Percentiles rank a stretch among this genome's conserved stretches.
These are phyloP conservation scores for Chaetomium sp. DNA, from an alignment of 2,329 filamentous ascomycete genomes.

Conservation along the genomic window DNA sequence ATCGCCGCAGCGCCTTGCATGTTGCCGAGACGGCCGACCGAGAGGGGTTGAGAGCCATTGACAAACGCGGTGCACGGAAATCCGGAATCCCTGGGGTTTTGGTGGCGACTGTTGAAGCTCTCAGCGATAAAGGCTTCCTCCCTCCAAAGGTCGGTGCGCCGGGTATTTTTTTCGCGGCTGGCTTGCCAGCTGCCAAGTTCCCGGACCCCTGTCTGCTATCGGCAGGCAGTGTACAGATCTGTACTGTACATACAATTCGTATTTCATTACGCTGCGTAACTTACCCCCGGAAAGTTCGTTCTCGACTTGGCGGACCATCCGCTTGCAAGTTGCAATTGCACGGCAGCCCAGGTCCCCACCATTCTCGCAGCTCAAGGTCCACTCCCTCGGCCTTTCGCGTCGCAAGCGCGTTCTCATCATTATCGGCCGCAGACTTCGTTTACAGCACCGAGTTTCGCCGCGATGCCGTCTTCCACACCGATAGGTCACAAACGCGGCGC, in stretches of 20 bases:
- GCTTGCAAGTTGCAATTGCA: conserved; percentile 4
- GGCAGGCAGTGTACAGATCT: background rate
- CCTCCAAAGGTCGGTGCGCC: background rate
- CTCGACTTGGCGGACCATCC: conserved; percentile 1
- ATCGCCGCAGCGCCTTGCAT: conserved; percentile 40
- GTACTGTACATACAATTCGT: no score
- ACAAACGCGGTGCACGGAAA: conserved; percentile 17
- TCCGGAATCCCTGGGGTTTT: conserved; percentile 4
- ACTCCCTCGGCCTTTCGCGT: background rate
- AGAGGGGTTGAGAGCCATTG: conserved; percentile 43
- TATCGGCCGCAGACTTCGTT: background rate
- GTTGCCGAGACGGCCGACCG: conserved; percentile 40
- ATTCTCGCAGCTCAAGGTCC: conserved; percentile 1
- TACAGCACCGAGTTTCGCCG: background rate
- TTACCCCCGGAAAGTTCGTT: background rate
- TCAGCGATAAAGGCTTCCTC: background rate
- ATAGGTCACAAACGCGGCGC: conserved; percentile 24
- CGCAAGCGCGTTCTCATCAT: conserved; percentile 5
- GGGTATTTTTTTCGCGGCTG: conserved; percentile 16
- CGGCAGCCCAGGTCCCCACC: background rate
- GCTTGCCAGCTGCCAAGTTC: conserved; percentile 6
- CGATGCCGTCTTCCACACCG: conserved; percentile 29
- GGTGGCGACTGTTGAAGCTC: conserved; percentile 5
- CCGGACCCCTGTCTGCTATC: background rate
- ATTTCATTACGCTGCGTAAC: background rate